Evolutionary conservation across 345 rosid genomes (phyloP).

Genomic region (Acer negundo): DNA sequence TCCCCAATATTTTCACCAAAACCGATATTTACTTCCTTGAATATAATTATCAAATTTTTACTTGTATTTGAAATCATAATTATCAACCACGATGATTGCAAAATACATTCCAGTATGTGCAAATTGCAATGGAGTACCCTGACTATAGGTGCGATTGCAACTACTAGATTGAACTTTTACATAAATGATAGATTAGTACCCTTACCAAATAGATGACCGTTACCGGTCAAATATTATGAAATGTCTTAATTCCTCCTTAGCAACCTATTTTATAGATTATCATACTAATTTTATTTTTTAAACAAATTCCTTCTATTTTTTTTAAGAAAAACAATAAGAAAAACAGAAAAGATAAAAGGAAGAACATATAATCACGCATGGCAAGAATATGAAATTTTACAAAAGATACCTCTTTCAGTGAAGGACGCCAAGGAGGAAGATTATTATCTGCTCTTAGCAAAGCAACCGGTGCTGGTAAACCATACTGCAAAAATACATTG

Average conservation of each 20-base stretch:
- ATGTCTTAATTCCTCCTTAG: no score
- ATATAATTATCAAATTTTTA: background rate
- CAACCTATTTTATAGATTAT: no score
- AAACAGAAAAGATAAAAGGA: constrained; percentile 1
- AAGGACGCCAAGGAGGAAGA: constrained; percentile 95
- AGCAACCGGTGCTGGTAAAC: constrained; percentile 74
- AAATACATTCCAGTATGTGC: background rate
- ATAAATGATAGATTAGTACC: no score
- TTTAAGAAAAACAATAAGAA: background rate
- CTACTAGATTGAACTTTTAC: no score
- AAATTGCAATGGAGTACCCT: background rate
- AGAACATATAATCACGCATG: background rate
- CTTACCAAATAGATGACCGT: no score
- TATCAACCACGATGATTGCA: background rate
- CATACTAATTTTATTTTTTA: no score
- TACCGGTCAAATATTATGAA: no score
- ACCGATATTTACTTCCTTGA: no score
- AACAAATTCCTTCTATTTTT: no score
- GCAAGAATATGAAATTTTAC: background rate
- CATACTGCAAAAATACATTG: constrained; percentile 61
- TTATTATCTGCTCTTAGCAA: constrained; percentile 91
- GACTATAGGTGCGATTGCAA: no score
- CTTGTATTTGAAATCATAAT: background rate
- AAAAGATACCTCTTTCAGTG: constrained; percentile 70
- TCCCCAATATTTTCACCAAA: no score